Base-by-base conservation (phyloP, 208 protist species). In the Acanthamoeba triangularis region DNA sequence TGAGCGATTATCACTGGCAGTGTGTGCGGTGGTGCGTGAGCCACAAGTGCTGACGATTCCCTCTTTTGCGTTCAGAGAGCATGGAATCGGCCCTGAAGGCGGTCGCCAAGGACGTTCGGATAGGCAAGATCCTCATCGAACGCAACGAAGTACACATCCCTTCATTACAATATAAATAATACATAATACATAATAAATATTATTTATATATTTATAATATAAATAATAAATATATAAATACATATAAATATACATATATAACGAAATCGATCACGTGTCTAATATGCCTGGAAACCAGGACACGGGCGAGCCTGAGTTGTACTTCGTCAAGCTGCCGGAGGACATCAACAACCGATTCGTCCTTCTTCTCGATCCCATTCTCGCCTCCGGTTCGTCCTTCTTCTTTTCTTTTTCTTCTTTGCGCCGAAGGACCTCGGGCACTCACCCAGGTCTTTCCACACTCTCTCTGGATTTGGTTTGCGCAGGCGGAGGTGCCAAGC, bases 121-220 rank as follows among this genome's bases (percentile, higher is more conserved):
- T 99, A 82, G 99, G 99, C 85, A 99, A 99, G 96, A 99, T 99
- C 65, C 98, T 99, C 52, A 99, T 99, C 78, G 99, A 99, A 98
- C 98, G 99, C 63, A 97, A 99, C 93, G 99, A 99, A 97, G 72
- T 80, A 44, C 72, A 23, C 61, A 1, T 67, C 61, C 61, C 49
- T 52, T 11, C 49, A 52, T 52, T 11, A 11, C n/a, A n/a, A n/a
- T n/a, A n/a, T n/a, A n/a, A n/a, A n/a, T n/a, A n/a, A n/a, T n/a
- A n/a, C n/a, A n/a, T n/a, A n/a, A n/a, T n/a, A n/a, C n/a, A n/a
- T n/a, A n/a, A n/a, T n/a, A n/a, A n/a, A n/a, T n/a, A n/a, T n/a
- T n/a, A n/a, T n/a, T n/a, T n/a, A n/a, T n/a, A n/a, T n/a, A n/a
- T n/a, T n/a, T n/a, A n/a, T n/a, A n/a, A n/a, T n/a, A n/a, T n/a